phyloP scores from a whole-genome alignment of 2,329 filamentous ascomycete species.

The Mycosphaerella sp. region DNA sequence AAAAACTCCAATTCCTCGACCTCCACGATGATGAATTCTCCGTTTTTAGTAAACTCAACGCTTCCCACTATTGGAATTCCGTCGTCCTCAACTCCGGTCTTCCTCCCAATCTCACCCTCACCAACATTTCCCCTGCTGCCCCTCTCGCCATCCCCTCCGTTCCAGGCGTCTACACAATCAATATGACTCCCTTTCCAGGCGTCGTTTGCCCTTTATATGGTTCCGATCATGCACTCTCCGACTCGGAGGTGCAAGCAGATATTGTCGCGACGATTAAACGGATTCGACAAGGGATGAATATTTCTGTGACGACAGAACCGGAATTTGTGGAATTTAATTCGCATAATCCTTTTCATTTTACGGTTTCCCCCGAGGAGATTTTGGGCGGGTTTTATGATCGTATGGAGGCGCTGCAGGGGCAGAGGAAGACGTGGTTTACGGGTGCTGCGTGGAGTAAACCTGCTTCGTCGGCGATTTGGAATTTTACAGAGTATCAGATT shows the following conservation, averaged over 20 bases:
- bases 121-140: slow-evolving; percentile 13
- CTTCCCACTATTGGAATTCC: slow-evolving; percentile 25
- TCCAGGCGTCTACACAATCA: slow-evolving; percentile 16
- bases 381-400: slow-evolving; percentile 26
- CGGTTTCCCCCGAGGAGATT: slow-evolving; percentile 23
- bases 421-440: slow-evolving; percentile 26
- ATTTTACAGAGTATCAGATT: slow-evolving; percentile 25
- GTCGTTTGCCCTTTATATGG: slow-evolving; percentile 12
- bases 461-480: slow-evolving; percentile 31
- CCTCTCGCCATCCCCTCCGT: slow-evolving; percentile 18
- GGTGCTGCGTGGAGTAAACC: slow-evolving; percentile 31
- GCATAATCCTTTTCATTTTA: slow-evolving; percentile 28
- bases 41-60: slow-evolving; percentile 37
- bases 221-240: slow-evolving; percentile 11
- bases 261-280: slow-evolving; percentile 11
- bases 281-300: slow-evolving; percentile 2
- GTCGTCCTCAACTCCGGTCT: slow-evolving; percentile 20
- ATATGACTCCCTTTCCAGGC: slow-evolving; percentile 7
- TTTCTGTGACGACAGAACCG: background rate
- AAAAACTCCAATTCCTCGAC: slow-evolving; percentile 36
- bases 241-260: slow-evolving; percentile 13
- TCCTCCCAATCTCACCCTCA: slow-evolving; percentile 17
- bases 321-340: slow-evolving; percentile 15
- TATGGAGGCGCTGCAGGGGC: slow-evolving; percentile 26
- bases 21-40: slow-evolving; percentile 32